phyloP scores from a whole-genome alignment of 805 yeast species.

The Lachancea sp. region DNA sequence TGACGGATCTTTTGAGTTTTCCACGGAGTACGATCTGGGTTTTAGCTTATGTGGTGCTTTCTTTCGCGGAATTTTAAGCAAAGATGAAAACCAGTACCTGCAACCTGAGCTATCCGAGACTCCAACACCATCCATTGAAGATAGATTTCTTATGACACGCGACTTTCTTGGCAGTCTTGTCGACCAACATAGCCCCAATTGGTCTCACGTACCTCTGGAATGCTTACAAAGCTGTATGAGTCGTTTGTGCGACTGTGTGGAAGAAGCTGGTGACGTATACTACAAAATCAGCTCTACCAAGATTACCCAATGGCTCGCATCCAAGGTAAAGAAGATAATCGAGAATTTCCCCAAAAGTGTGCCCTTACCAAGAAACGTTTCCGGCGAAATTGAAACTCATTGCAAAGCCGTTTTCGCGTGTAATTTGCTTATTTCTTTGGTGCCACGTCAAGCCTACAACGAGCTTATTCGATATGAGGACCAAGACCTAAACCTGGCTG shows the following conservation, averaged over 20 bases:
- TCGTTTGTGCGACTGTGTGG: conserved; percentile 35
- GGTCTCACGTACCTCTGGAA: conserved; percentile 17
- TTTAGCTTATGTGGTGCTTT: conserved; percentile 25
- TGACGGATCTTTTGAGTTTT: conserved; percentile 15
- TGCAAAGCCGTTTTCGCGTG: conserved; percentile 34
- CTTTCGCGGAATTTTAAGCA: conserved; percentile 11
- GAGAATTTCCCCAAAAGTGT: conserved; percentile 36
- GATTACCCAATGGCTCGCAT: conserved; percentile 35
- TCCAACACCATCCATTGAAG: conserved; percentile 2
- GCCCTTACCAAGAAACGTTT: conserved; percentile 25
- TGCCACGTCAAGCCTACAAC: conserved; percentile 40
- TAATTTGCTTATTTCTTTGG: conserved; percentile 40
- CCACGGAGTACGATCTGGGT: conserved; percentile 20
- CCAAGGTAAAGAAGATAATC: conserved; percentile 34
- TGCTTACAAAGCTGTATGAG: conserved; percentile 24
- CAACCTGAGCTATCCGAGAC: background rate
- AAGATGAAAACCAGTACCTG: conserved; percentile 20
- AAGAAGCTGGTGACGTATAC: conserved; percentile 40
- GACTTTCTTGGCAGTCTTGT: conserved; percentile 31
- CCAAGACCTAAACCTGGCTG: conserved; percentile 19
- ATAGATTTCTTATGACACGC: conserved; percentile 26
- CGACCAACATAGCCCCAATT: conserved; percentile 23
- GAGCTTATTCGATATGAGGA: conserved; percentile 13
- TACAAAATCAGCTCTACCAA: conserved; percentile 39
- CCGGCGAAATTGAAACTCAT: conserved; percentile 32